Evolutionary conservation across 176 grass and related monocot genomes (phyloP), one percentile per base, ranked within the genome.

Genomic region (Oryza longistaminata): DNA sequence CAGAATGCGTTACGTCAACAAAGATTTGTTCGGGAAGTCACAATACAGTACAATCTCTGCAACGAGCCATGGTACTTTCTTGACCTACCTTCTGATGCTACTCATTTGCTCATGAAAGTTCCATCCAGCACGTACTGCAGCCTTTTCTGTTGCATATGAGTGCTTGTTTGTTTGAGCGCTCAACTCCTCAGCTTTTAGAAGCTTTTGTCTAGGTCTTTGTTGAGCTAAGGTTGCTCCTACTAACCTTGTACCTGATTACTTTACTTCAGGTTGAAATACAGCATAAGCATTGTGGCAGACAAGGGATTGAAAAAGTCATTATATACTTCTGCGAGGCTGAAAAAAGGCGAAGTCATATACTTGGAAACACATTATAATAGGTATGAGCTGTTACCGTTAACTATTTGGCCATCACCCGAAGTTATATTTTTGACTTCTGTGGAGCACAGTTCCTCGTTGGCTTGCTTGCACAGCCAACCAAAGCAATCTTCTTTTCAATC

Each of bases 321-420:
- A 12, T 95, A 94, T 85, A 98, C 93, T 39, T 98, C 93, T 65
- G 89, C 93, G 55, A 88, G 96, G 72, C 88, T 99, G 71, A 99
- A 99, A 83, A 99, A 92, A 82, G 96, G 96, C 11, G 93, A 99
- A 90, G 96, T 94, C 68, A 83, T 99, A 81, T 99, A 96, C 78
- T 73, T 99, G 82, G 96, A 99, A 70, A 99, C 96, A 81, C 93
- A 96, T 83, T 91, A 88, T 52, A 87, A 89, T 83, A 95, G 93
- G 96, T 99, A 83, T n/a, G 61, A 40, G 70, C 5, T 33, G 72
- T 66, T 25, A 74, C 44, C 66, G 70, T 29, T 85, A 61, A 3
- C 31, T 75, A 67, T 26, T 44, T 73, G 31, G 10, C 1, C 45
- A 39, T 50, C 3, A 72, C 31, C 11, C 11, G 5, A 86, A 29